These are phyloP conservation scores for Inonotus hispidus DNA, from an alignment of 1,284 basidiomycete genomes.

Conservation along the genomic window DNA sequence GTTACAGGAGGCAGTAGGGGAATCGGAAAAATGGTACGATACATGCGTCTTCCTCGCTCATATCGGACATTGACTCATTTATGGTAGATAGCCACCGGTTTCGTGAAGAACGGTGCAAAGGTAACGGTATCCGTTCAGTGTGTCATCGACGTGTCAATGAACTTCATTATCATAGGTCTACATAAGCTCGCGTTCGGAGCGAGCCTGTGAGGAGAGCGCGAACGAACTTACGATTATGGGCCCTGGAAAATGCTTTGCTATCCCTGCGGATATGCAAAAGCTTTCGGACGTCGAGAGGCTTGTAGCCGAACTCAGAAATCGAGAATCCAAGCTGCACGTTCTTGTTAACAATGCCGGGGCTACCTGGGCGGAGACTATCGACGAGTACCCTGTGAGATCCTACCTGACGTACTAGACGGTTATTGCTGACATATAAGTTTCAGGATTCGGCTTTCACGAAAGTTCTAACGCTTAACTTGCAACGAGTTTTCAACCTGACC, in stretches of 20 bases:
- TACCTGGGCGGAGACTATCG: conserved; percentile 55
- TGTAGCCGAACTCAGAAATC: conserved; percentile 43
- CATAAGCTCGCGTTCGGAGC: conserved; percentile 57
- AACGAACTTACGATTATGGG: conserved; percentile 49
- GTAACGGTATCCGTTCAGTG: conserved; percentile 27
- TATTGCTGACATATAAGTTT: conserved; percentile 10
- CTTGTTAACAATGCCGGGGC: conserved; percentile 69
- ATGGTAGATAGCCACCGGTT: conserved; percentile 59
- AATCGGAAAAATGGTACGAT: conserved; percentile 62
- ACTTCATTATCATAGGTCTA: conserved; percentile 46
- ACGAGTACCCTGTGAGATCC: conserved; percentile 44
- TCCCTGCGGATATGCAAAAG: conserved; percentile 59
- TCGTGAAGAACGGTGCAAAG: conserved; percentile 60
- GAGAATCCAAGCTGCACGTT: conserved; percentile 53
- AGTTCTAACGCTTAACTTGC: conserved; percentile 60
- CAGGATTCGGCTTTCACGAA: conserved; percentile 53
- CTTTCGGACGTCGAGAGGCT: conserved; percentile 52
- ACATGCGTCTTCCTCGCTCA: background rate
- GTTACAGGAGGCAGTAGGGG: conserved; percentile 71
- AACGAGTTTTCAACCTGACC: conserved; percentile 65
- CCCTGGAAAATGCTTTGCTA: conserved; percentile 49
- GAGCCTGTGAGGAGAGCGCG: conserved; percentile 54
- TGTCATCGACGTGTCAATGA: background rate
- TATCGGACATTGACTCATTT: background rate
- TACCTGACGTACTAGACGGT: conserved; percentile 23